A percentile compares a stretch with the other conserved stretches of the same genome.
These are phyloP conservation scores for Pisolithus tinctorius DNA, from an alignment of 768 basidiomycete species.

Conservation along the genomic window DNA sequence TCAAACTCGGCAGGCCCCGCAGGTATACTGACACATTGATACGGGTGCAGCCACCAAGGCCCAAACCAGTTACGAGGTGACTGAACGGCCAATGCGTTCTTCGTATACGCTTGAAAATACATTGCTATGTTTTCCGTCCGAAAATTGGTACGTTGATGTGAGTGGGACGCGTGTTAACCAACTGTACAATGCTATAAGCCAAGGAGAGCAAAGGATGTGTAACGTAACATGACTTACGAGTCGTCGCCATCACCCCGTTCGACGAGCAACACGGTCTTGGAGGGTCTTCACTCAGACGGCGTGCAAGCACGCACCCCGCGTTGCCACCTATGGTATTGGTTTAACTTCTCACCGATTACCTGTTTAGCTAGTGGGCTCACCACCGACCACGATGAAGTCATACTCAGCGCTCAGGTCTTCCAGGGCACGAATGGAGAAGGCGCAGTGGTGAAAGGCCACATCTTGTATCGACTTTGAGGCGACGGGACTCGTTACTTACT, in stretches of 20 bases:
- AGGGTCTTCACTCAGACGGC: conserved; percentile 30
- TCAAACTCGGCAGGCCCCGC: conserved; percentile 28
- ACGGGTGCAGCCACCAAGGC: conserved; percentile 41
- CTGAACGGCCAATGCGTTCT: background rate
- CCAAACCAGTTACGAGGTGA: conserved; percentile 12
- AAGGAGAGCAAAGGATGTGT: conserved; percentile 5
- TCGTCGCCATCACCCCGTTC: conserved; percentile 27
- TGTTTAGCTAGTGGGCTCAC: background rate
- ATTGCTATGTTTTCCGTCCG: background rate
- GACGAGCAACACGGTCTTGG: conserved; percentile 26
- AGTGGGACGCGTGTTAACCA: conserved; percentile 5
- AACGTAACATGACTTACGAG: conserved; percentile 15
- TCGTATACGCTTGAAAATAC: background rate
- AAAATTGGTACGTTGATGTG: conserved; percentile 19
- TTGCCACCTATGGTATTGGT: conserved; percentile 26
- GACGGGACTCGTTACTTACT: background rate
- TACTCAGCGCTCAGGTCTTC: background rate
- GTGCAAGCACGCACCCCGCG: conserved; percentile 34
- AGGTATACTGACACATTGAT: conserved; percentile 36
- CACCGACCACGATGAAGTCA: conserved; percentile 3
- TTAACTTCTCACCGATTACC: background rate
- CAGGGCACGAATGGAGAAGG: background rate
- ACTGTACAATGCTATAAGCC: background rate
- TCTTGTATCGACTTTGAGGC: background rate
- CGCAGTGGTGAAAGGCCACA: conserved; percentile 2